Evolutionary conservation across 371 early-diverging fungal genomes (phyloP).

Genomic region (Mortierella polycephala): DNA sequence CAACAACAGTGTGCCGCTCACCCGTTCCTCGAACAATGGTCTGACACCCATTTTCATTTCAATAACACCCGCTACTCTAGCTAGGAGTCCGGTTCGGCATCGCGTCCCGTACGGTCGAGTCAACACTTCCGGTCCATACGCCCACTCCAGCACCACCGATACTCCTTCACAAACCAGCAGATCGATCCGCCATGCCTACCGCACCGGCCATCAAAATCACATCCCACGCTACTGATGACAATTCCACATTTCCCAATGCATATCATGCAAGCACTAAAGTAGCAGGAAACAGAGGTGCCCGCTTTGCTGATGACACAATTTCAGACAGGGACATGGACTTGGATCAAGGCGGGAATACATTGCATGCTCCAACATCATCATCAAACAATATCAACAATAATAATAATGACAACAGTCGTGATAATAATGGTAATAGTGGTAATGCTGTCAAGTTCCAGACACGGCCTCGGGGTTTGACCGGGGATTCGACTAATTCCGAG

Average conservation of each 20-base stretch:
- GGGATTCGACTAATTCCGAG: slow-evolving; percentile 10
- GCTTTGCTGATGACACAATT: background rate
- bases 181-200: slow-evolving; percentile 21
- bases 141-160: slow-evolving; percentile 33
- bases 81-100: slow-evolving; percentile 21
- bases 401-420: too few relatives aligned
- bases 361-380: too few relatives aligned
- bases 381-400: too few relatives aligned
- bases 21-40: too few relatives aligned
- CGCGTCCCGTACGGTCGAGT: slow-evolving; percentile 22
- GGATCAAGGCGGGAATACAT: too few relatives aligned
- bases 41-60: too few relatives aligned
- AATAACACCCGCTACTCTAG: slow-evolving; percentile 3
- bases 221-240: background rate
- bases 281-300: background rate
- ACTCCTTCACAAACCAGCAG: slow-evolving; percentile 18
- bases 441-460: slow-evolving; percentile 13
- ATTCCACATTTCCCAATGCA: background rate
- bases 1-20: too few relatives aligned
- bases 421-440: background rate
- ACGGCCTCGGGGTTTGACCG: slow-evolving; percentile 8
- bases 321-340: background rate
- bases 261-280: background rate
- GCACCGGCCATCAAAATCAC: slow-evolving; percentile 42
- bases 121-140: slow-evolving; percentile 40